Percentiles rank a stretch among this genome's conserved stretches.
phyloP scores from a whole-genome alignment of 139 green algal species.

The Coccomyxa sp. region DNA sequence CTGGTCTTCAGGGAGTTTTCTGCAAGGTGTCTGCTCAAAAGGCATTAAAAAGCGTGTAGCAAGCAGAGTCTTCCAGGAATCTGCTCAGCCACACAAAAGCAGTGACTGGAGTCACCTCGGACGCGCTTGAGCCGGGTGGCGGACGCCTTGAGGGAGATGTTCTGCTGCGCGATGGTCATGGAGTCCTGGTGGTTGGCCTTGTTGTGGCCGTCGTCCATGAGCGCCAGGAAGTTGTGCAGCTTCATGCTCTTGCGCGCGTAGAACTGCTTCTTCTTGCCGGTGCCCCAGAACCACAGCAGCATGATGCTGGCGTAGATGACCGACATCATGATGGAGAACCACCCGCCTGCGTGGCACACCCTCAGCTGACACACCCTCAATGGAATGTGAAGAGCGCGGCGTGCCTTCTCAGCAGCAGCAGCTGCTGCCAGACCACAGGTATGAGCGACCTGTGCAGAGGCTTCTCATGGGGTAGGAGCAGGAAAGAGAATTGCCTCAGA shows the following conservation, averaged over 20 bases:
- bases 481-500: neutral
- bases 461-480: neutral
- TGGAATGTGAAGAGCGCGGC: neutral
- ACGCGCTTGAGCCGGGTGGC: neutral
- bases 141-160: neutral
- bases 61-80: too few species aligned
- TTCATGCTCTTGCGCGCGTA: neutral
- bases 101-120: neutral
- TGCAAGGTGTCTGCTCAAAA: too few species aligned
- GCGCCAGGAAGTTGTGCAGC: neutral
- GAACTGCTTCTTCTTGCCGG: constrained; percentile 11
- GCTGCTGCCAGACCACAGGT: too few species aligned
- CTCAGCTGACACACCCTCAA: neutral
- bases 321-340: constrained; percentile 28
- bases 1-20: too few species aligned
- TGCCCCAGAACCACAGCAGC: constrained; percentile 28
- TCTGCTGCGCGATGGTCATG: neutral
- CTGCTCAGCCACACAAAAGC: too few species aligned
- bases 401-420: too few species aligned
- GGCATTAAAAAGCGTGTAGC: too few species aligned
- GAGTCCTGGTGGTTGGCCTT: neutral
- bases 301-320: constrained; percentile 15
- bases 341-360: constrained; percentile 10
- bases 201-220: neutral
- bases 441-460: neutral